A percentile compares a stretch with the other conserved stretches of the same genome.
Evolutionary conservation across 2,329 filamentous ascomycete species (phyloP).

Genomic region (Ascochyta pisi): DNA sequence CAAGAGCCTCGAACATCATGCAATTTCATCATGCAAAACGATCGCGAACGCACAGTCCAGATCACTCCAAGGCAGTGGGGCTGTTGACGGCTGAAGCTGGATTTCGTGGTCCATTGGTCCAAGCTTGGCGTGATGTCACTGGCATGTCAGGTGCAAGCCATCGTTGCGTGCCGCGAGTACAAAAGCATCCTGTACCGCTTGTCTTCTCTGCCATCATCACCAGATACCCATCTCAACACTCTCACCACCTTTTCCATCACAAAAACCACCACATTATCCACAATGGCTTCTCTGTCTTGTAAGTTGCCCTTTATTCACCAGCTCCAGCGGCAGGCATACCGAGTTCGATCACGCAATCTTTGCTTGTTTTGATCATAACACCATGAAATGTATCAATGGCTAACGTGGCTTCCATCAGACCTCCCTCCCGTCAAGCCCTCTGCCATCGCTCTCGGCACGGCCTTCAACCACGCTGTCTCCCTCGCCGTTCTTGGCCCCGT

Average conservation of each 20-base stretch:
- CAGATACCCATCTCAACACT: slow-evolving; percentile 19
- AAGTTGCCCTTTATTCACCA: slow-evolving; percentile 41
- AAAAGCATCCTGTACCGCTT: slow-evolving; percentile 43
- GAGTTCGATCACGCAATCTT: slow-evolving; percentile 20
- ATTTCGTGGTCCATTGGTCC: slow-evolving; percentile 22
- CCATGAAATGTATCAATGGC: slow-evolving; percentile 14
- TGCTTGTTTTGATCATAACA: slow-evolving; percentile 11
- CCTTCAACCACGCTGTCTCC: slow-evolving; percentile 94
- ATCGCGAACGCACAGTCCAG: slow-evolving; percentile 23
- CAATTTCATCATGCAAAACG: slow-evolving; percentile 27
- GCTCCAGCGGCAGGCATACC: background rate
- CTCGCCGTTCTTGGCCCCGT: slow-evolving; percentile 85
- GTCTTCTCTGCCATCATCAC: slow-evolving; percentile 23
- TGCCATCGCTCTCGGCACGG: slow-evolving; percentile 92
- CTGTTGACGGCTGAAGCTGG: slow-evolving; percentile 26
- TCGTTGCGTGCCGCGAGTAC: slow-evolving; percentile 32
- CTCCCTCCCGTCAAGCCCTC: slow-evolving; percentile 93
- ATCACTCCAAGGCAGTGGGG: slow-evolving; percentile 21
- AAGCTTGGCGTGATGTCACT: slow-evolving; percentile 42
- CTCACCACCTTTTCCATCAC: slow-evolving; percentile 23
- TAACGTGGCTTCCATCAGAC: slow-evolving; percentile 54
- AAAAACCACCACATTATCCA: slow-evolving; percentile 40
- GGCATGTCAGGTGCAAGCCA: slow-evolving; percentile 37
- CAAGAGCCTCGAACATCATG: slow-evolving; percentile 12
- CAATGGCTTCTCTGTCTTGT: slow-evolving; percentile 68